Conservation (phyloP, 345 rosid species). For the Clausena lansium region DNA sequence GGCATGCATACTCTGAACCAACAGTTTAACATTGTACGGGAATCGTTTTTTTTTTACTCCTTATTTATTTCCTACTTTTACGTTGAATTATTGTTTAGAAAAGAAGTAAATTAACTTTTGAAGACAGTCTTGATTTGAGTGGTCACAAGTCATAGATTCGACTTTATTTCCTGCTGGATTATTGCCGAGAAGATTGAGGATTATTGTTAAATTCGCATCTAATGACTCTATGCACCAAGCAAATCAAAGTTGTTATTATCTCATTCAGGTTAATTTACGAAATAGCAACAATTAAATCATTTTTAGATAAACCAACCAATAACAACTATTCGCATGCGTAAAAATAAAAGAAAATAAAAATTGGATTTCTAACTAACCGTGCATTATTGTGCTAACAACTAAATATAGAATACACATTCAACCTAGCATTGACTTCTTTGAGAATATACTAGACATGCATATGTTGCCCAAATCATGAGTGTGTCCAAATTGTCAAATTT, state of each 20-base stretch:
- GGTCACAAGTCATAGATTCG: neutral
- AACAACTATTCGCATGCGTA: neutral
- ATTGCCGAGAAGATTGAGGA: neutral
- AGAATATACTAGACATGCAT: neutral
- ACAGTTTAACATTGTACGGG: neutral
- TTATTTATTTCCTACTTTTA: neutral
- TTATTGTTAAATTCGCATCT: neutral
- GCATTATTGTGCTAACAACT: neutral
- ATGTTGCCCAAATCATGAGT: neutral
- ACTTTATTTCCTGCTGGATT: conserved; percentile 1
- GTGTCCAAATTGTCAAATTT: neutral
- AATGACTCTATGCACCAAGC: neutral
- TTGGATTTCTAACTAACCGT: neutral
- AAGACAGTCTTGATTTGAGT: neutral
- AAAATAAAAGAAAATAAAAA: neutral
- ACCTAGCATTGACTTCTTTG: neutral
- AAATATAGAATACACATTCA: neutral
- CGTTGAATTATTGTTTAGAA: neutral
- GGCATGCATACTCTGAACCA: neutral
- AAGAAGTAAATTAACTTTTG: neutral
- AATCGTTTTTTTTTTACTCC: neutral
- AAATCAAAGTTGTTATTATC: neutral
- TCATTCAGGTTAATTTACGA: too few relatives aligned
- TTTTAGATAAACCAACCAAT: neutral
- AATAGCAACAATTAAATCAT: neutral